Base-by-base conservation (phyloP, 805 yeast genomes). In the Barnettozyma siamensis region DNA sequence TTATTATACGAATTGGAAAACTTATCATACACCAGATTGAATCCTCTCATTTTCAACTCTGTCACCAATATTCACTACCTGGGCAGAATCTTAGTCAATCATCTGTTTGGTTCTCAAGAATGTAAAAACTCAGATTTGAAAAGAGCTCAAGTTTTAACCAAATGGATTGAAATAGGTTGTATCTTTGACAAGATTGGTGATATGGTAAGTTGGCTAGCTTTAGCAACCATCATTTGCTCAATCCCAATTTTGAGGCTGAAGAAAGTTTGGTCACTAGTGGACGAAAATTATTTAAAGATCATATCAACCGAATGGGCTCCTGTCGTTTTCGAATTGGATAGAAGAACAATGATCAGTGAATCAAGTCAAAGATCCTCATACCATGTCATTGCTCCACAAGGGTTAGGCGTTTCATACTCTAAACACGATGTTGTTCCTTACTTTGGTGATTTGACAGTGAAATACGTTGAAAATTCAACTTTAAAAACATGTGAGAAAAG, bases 151-250 rank as follows among this genome's bases (percentile, higher is more conserved):
- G 54, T 88, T 4, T 59, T 91, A 29, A 78, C 79, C 35, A 82
- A 78, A 56, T 91, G 98, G 98, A 83, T 89, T 33, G 78, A 79
- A 45, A 67, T 91, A 33, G 98, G 96, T 4, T 77, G 83, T 47
- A 65, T 69, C 21, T 75, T 91, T 46, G 93, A 87, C 54, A 76
- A 75, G 45, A 66, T 76, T 24, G 98, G 98, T 37, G 95, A 91
- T 58, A 87, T 88, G 89, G 89, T 88, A 0, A 81, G 93, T 24
- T 91, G 97, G 97, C 66, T 88, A 19, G 95, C 96, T 0, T 78
- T 91, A 50, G 87, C 96, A 1, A 80, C 93, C 0, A 72, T 83
- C 2, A 71, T 89, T 2, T 82, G 95, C 53, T 84, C 95, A 0
- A 76, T 83, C 41, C 95, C 96, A 0, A 70, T 91, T 2, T 65